phyloP scores from a whole-genome alignment of 2,329 filamentous ascomycete species.

The Pseudogymnoascus sp. region DNA sequence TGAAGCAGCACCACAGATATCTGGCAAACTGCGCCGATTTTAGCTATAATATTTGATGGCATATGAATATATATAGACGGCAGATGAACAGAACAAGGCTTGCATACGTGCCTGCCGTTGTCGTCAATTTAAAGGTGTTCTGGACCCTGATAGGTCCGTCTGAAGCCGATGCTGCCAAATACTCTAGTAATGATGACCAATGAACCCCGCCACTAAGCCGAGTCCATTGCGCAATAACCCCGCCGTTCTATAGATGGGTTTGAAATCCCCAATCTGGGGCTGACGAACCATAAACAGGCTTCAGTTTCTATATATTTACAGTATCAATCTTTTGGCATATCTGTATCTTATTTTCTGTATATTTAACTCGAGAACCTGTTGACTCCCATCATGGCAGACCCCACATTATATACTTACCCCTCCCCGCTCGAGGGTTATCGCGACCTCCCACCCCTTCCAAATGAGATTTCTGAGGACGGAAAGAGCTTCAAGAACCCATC shows the following conservation, averaged over 20 bases:
- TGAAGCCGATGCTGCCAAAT: not conserved
- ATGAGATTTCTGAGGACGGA: slow-evolving; percentile 50
- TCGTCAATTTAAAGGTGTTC: not conserved
- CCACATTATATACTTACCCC: slow-evolving; percentile 38
- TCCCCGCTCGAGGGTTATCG: slow-evolving; percentile 52
- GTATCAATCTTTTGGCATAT: not conserved
- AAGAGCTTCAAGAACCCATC: slow-evolving; percentile 67
- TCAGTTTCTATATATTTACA: not conserved
- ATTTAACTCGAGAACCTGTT: not conserved
- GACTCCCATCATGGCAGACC: slow-evolving; percentile 30
- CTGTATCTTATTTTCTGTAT: slow-evolving; percentile 1
- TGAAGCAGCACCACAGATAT: not conserved
- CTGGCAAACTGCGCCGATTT: not conserved
- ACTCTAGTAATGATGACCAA: not conserved
- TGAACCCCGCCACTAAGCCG: not conserved
- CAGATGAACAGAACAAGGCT: not conserved
- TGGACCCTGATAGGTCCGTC: not conserved
- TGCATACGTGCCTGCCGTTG: not conserved
- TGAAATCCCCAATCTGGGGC: not conserved
- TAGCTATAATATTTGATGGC: not conserved
- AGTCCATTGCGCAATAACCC: not conserved
- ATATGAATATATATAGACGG: not conserved
- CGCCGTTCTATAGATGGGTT: not conserved
- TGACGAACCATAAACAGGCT: not conserved
- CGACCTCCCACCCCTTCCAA: slow-evolving; percentile 44